These are phyloP conservation scores for Fusarium avenaceum DNA, from an alignment of 2,329 filamentous ascomycete species.

Conservation along the genomic window DNA sequence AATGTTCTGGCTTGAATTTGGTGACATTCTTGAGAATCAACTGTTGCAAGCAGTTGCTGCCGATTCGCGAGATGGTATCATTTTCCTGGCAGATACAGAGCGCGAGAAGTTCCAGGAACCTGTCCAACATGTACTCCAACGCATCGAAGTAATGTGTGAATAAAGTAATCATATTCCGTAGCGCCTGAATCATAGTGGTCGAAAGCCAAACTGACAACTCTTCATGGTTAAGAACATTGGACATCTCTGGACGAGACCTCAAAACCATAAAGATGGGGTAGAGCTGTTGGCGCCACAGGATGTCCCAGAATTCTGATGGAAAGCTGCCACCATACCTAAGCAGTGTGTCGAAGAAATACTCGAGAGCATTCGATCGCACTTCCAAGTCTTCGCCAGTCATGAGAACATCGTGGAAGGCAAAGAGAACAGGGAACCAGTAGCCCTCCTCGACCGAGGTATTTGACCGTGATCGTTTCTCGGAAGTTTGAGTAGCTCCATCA, in stretches of 20 bases:
- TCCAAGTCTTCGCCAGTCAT: constrained; percentile 99
- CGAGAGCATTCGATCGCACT: constrained; percentile 89
- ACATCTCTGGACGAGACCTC: constrained; percentile 96
- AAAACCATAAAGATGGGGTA: constrained; percentile 99
- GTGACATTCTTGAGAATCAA: constrained; percentile 95
- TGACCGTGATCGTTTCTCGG: constrained; percentile 69
- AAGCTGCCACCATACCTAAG: constrained; percentile 92
- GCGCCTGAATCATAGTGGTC: constrained; percentile 98
- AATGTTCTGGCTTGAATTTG: constrained; percentile 89
- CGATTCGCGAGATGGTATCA: constrained; percentile 96
- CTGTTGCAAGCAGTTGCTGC: constrained; percentile 97
- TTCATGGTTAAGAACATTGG: constrained; percentile 93
- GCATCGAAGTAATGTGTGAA: constrained; percentile 99
- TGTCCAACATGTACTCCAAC: constrained; percentile 96
- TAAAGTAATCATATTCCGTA: constrained; percentile 97
- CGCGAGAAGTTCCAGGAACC: constrained; percentile 94
- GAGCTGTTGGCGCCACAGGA: constrained; percentile 94
- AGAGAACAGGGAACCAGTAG: constrained; percentile 98
- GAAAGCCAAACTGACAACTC: constrained; percentile 98
- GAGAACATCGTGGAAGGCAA: constrained; percentile 97
- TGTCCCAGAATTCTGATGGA: constrained; percentile 96
- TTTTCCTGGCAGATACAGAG: constrained; percentile 99
- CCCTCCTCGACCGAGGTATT: constrained; percentile 95
- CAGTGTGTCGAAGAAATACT: constrained; percentile 96
- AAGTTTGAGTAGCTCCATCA: constrained; percentile 60